Conservation (phyloP, 2,329 filamentous ascomycete genomes). For the Neoscytalidium dimidiatum region DNA sequence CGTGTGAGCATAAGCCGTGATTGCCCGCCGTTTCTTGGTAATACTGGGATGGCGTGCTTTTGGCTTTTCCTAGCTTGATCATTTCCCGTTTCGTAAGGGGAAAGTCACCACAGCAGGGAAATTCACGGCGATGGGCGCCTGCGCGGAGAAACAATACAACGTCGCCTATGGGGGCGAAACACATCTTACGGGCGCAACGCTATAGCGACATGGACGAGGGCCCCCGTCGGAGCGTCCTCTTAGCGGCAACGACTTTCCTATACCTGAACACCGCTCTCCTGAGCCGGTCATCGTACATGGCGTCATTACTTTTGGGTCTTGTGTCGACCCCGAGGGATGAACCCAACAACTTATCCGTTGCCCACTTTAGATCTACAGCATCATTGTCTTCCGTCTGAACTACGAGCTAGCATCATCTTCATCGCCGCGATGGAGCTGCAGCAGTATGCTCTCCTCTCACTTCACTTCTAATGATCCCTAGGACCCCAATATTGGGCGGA, state of each 20-base stretch:
- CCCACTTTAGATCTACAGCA: not conserved
- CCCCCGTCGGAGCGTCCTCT: not conserved
- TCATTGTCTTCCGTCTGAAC: not conserved
- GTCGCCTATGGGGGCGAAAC: not conserved
- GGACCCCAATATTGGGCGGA: not conserved
- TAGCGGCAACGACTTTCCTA: conserved; percentile 12
- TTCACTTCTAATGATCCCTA: not conserved
- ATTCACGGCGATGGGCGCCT: not conserved
- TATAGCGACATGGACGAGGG: not conserved
- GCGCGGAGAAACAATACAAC: not conserved
- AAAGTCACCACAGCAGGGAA: not conserved
- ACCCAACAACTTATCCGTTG: not conserved
- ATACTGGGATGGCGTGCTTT: conserved; percentile 8
- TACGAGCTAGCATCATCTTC: not conserved
- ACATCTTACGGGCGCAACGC: not conserved
- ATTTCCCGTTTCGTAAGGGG: not conserved
- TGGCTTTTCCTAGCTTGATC: conserved; percentile 13
- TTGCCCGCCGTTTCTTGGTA: conserved; percentile 1
- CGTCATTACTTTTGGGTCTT: conserved; percentile 5
- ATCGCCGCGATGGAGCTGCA: not conserved
- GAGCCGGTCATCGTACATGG: not conserved
- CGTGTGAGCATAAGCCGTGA: not conserved
- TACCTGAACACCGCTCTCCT: conserved; percentile 3
- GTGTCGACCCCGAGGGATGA: not conserved
- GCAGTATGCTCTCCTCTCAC: not conserved